Evolutionary conservation across 129 eudicot genomes (phyloP).

Genomic region (Pseudognaphalium luteoalbum): DNA sequence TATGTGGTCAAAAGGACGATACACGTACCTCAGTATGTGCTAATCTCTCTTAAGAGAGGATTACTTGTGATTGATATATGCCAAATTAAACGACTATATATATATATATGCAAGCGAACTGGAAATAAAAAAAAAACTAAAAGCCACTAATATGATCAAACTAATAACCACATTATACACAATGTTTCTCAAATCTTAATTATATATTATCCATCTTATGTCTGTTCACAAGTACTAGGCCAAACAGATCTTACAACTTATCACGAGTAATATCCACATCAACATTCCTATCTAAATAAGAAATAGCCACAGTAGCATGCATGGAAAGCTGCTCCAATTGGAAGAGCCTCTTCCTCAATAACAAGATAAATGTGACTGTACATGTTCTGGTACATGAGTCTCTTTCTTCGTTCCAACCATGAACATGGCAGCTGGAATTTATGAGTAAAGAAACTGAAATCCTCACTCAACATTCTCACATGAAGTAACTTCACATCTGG

Average conservation of each 20-base stretch:
- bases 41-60: too few relatives aligned
- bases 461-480: slow-evolving; percentile 53
- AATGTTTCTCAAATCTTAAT: too few relatives aligned
- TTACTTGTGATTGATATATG: too few relatives aligned
- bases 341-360: slow-evolving; percentile 51
- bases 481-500: slow-evolving; percentile 37
- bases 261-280: slow-evolving; percentile 10
- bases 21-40: too few relatives aligned
- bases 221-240: background rate
- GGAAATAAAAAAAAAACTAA: too few relatives aligned
- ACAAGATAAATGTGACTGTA: slow-evolving; percentile 53
- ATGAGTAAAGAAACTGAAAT: slow-evolving; percentile 53
- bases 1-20: too few relatives aligned
- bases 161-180: too few relatives aligned
- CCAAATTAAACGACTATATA: too few relatives aligned
- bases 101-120: too few relatives aligned
- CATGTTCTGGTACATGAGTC: slow-evolving; percentile 34
- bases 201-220: too few relatives aligned
- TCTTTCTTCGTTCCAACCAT: slow-evolving; percentile 42
- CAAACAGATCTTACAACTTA: slow-evolving; percentile 18
- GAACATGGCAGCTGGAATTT: slow-evolving; percentile 54
- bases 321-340: slow-evolving; percentile 51
- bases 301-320: slow-evolving; percentile 60
- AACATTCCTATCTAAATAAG: slow-evolving; percentile 44
- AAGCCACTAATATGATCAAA: too few relatives aligned